Evolutionary conservation across 805 yeast species (phyloP).

Genomic region (Teunomyces cretensis): DNA sequence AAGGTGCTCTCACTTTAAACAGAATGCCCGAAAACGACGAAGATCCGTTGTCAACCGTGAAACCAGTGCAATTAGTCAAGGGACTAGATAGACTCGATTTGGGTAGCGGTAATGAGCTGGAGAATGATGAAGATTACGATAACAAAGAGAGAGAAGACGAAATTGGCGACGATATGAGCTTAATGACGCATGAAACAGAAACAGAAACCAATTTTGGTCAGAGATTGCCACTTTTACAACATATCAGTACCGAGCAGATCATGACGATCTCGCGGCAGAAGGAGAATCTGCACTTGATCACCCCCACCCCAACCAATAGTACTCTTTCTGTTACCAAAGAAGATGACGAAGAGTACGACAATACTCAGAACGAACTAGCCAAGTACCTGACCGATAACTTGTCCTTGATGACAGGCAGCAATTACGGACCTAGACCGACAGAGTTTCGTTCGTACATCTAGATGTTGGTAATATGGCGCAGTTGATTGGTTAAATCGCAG

Average conservation of each 20-base stretch:
- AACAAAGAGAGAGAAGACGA: conserved; percentile 3
- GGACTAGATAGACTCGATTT: neutral
- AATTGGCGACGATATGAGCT: conserved; percentile 12
- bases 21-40: neutral
- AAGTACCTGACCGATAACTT: conserved; percentile 25
- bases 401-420: conserved; percentile 17
- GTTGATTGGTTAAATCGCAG: neutral
- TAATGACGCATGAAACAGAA: conserved; percentile 15
- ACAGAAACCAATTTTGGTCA: conserved; percentile 20
- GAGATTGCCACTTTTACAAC: conserved; percentile 24
- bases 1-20: neutral
- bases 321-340: conserved; percentile 1
- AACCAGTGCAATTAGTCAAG: neutral
- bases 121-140: neutral
- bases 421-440: neutral
- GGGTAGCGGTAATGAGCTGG: neutral
- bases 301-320: neutral
- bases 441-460: neutral
- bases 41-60: neutral
- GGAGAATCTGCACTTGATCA: neutral
- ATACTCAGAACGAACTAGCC: conserved; percentile 5
- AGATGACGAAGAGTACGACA: neutral
- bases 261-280: neutral
- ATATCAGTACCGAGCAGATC: conserved; percentile 18
- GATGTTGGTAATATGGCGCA: neutral